Percentiles rank a stretch among this genome's conserved stretches.
Evolutionary conservation across 2,329 filamentous ascomycete species (phyloP).

Genomic region (Penicillium sp.): DNA sequence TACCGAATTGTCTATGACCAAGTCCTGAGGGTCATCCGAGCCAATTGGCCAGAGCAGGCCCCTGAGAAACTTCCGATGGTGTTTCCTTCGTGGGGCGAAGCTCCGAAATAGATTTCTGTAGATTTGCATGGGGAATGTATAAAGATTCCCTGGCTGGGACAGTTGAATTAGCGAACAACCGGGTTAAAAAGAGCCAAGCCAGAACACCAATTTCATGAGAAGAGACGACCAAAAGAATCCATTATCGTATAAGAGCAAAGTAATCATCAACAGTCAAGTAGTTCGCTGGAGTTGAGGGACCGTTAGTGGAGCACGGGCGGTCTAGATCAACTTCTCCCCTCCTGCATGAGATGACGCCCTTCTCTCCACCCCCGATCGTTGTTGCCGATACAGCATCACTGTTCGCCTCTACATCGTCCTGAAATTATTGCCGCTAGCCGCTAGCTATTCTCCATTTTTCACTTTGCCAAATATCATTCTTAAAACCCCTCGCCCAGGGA

Average conservation of each 20-base stretch:
- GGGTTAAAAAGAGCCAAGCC: neutral
- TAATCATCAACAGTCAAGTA: neutral
- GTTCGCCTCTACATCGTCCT: neutral
- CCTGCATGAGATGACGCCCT: constrained; percentile 18
- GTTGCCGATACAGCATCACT: neutral
- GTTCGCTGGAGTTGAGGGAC: neutral
- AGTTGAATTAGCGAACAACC: neutral
- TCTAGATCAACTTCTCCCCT: constrained; percentile 18
- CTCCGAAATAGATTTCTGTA: constrained; percentile 30
- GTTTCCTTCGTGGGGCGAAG: constrained; percentile 51
- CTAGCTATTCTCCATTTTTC: constrained; percentile 1
- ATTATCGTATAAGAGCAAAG: neutral
- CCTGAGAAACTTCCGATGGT: constrained; percentile 51
- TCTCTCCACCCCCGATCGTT: constrained; percentile 6
- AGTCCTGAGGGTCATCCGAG: constrained; percentile 49
- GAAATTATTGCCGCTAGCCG: neutral
- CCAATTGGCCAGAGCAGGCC: constrained; percentile 52
- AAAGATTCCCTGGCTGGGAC: neutral
- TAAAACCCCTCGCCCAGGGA: neutral
- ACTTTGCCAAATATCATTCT: neutral
- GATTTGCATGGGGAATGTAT: neutral
- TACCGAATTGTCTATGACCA: constrained; percentile 55
- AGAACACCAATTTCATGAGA: neutral
- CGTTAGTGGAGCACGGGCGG: constrained; percentile 20
- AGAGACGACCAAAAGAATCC: neutral